Conservation (phyloP, 2,329 filamentous ascomycete species). For the Ophiostoma montium region DNA sequence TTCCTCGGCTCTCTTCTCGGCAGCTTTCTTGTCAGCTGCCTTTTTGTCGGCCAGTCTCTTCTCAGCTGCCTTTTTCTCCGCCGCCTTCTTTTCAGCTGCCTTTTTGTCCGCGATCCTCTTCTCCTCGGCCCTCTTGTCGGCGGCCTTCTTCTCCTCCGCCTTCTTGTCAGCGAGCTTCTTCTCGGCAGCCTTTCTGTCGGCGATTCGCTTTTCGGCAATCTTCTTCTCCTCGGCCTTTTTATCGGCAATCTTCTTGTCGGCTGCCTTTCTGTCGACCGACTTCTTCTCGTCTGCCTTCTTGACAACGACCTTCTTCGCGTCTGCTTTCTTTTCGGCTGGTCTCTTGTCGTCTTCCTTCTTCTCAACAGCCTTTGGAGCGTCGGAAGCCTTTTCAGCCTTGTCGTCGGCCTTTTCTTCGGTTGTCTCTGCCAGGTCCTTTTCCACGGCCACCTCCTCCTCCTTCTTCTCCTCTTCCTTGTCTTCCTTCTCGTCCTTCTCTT, state of each 20-base stretch:
- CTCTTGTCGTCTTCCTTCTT: constrained; percentile 3
- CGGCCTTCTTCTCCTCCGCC: background rate
- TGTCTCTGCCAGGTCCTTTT: background rate
- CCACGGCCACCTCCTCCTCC: background rate
- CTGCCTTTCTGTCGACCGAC: background rate
- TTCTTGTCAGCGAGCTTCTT: background rate
- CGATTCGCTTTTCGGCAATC: background rate
- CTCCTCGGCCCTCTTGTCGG: background rate
- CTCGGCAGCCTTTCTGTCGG: background rate
- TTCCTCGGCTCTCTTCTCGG: background rate
- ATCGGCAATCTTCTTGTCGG: background rate
- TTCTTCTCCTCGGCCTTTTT: background rate
- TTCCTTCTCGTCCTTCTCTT: background rate
- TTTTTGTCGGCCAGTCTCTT: background rate
- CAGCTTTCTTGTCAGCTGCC: background rate
- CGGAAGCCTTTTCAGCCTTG: background rate
- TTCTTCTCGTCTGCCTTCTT: background rate
- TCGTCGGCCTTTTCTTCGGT: background rate
- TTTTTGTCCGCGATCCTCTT: background rate
- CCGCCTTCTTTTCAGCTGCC: background rate
- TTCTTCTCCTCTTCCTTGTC: background rate
- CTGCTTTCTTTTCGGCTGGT: too few relatives aligned
- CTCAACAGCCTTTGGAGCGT: background rate
- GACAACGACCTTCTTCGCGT: background rate
- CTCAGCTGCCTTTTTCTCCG: background rate